Percentiles rank a stretch among this genome's conserved stretches.
Conservation (phyloP, 805 yeast species). For the Myxozyma mucilagina region DNA sequence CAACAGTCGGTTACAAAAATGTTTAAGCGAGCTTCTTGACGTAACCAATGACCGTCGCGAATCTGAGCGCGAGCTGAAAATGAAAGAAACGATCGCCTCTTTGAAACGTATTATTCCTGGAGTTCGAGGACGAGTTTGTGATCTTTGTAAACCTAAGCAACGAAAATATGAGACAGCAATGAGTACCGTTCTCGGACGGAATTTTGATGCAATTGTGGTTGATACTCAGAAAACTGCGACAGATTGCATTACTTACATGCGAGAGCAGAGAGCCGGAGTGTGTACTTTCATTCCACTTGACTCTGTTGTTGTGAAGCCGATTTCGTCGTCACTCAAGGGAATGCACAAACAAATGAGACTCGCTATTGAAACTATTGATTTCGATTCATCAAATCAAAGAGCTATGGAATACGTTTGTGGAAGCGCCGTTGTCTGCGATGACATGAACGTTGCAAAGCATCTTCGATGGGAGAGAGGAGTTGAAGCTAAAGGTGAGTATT, state of each 20-base stretch:
- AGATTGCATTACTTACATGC: constrained; percentile 73
- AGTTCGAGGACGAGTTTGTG: constrained; percentile 77
- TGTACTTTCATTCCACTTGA: constrained; percentile 90
- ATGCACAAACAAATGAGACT: constrained; percentile 54
- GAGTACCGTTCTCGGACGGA: constrained; percentile 72
- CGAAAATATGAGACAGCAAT: constrained; percentile 72
- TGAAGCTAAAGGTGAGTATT: constrained; percentile 49
- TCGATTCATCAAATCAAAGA: constrained; percentile 64
- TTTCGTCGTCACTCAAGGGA: constrained; percentile 54
- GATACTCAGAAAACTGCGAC: constrained; percentile 68
- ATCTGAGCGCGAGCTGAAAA: constrained; percentile 62
- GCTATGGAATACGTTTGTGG: constrained; percentile 83
- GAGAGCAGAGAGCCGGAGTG: constrained; percentile 80
- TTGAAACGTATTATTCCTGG: constrained; percentile 79
- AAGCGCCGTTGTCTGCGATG: constrained; percentile 74
- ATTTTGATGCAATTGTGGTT: constrained; percentile 81
- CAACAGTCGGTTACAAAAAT: constrained; percentile 63
- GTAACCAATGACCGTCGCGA: constrained; percentile 76
- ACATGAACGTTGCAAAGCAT: constrained; percentile 62
- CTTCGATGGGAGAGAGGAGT: constrained; percentile 66
- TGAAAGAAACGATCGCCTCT: constrained; percentile 70
- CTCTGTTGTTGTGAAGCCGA: constrained; percentile 59
- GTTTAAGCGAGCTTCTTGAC: constrained; percentile 64
- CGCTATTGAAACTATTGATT: constrained; percentile 70
- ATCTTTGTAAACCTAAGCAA: constrained; percentile 74